Conservation (phyloP, 768 basidiomycete genomes). For the Serendipita sp. region DNA sequence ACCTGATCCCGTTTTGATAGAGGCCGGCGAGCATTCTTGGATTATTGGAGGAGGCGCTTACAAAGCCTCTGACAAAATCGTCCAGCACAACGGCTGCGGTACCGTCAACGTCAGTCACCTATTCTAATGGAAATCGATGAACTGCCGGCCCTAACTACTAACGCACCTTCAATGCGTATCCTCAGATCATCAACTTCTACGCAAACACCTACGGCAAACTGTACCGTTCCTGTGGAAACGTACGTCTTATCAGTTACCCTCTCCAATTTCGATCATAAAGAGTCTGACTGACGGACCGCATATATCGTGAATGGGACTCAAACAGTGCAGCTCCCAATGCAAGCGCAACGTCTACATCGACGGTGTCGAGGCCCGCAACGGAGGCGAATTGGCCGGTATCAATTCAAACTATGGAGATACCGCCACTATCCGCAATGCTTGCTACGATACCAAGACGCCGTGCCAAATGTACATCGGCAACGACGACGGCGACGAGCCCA, state of each 20-base stretch:
- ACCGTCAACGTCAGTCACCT: constrained; percentile 6
- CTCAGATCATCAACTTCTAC: neutral
- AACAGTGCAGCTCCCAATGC: constrained; percentile 1
- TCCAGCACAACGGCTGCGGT: constrained; percentile 6
- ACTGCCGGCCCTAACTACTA: neutral
- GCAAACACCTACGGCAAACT: neutral
- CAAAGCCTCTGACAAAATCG: constrained; percentile 3
- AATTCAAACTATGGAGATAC: neutral
- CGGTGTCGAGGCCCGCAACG: constrained; percentile 1
- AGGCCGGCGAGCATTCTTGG: neutral
- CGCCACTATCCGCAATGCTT: neutral
- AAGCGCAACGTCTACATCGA: neutral
- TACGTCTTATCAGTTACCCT: neutral
- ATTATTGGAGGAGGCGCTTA: constrained; percentile 1
- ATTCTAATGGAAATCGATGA: neutral
- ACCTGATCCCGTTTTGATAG: neutral
- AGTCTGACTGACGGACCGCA: neutral
- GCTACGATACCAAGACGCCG: neutral
- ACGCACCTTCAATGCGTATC: neutral
- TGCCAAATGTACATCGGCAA: neutral
- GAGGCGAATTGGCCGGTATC: neutral
- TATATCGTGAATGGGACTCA: neutral
- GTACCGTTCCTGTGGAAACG: neutral
- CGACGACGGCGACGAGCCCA: neutral
- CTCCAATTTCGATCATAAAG: too few relatives aligned